A percentile compares a stretch with the other conserved stretches of the same genome.
Conservation (phyloP, 2,329 filamentous ascomycete genomes). For the Aspergillus sp. region DNA sequence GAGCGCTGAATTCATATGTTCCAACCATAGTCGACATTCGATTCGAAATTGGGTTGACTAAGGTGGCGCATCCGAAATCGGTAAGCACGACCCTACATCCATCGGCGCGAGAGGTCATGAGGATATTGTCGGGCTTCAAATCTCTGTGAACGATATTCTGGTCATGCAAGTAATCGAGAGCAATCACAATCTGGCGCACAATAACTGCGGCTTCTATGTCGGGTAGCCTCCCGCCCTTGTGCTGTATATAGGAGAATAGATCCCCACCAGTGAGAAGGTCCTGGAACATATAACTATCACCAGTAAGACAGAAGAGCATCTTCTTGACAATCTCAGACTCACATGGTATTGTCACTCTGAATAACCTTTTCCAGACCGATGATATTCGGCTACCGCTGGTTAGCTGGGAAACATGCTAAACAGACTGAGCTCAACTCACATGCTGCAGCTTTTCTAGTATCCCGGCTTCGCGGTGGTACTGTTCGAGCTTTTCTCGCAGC, state of each 20-base stretch:
- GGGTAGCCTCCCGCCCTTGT: slow-evolving; percentile 46
- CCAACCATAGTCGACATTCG: slow-evolving; percentile 58
- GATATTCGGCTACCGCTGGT: slow-evolving; percentile 55
- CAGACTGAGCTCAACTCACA: slow-evolving; percentile 29
- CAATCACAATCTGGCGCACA: slow-evolving; percentile 56
- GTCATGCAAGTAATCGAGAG: slow-evolving; percentile 58
- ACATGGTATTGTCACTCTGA: slow-evolving; percentile 53
- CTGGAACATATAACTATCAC: slow-evolving; percentile 58
- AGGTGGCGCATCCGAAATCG: slow-evolving; percentile 59
- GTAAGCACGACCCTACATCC: slow-evolving; percentile 58
- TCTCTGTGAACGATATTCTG: slow-evolving; percentile 60
- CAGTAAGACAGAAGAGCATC: slow-evolving; percentile 5
- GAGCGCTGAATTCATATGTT: slow-evolving; percentile 58
- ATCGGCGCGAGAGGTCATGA: slow-evolving; percentile 55
- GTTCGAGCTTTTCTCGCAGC: slow-evolving; percentile 24
- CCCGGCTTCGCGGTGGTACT: slow-evolving; percentile 40
- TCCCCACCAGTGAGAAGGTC: slow-evolving; percentile 62
- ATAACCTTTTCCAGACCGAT: slow-evolving; percentile 58
- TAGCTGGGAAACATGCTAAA: not conserved
- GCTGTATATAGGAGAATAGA: slow-evolving; percentile 59
- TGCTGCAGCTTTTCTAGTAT: slow-evolving; percentile 56
- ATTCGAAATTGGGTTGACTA: slow-evolving; percentile 25
- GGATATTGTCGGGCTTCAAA: slow-evolving; percentile 63
- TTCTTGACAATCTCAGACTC: slow-evolving; percentile 17
- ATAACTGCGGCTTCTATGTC: slow-evolving; percentile 56